These are phyloP conservation scores for Penicillium sp. DNA, from an alignment of 2,329 filamentous ascomycete genomes.

Conservation along the genomic window DNA sequence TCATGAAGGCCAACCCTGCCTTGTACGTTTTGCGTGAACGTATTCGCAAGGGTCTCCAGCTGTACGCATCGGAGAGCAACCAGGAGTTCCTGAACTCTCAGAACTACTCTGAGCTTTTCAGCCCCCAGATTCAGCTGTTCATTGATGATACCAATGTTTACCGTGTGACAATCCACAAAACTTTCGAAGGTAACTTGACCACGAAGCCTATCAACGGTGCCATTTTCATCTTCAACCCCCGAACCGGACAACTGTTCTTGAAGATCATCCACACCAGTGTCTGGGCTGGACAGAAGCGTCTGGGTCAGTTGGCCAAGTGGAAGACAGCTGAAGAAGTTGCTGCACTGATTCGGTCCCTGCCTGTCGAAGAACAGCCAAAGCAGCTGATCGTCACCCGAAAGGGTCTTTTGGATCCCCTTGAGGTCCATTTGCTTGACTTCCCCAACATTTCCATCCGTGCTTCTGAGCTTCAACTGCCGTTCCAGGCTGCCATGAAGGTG, in stretches of 20 bases:
- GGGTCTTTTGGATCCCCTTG: slow-evolving; percentile 92
- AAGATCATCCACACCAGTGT: slow-evolving; percentile 99
- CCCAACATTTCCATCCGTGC: slow-evolving; percentile 98
- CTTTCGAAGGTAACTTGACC: slow-evolving; percentile 97
- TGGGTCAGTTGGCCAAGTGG: slow-evolving; percentile 98
- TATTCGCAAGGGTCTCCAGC: slow-evolving; percentile 95
- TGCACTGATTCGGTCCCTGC: slow-evolving; percentile 90
- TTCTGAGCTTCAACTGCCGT: slow-evolving; percentile 93
- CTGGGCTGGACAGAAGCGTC: slow-evolving; percentile 98
- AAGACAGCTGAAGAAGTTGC: slow-evolving; percentile 99
- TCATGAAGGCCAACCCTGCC: slow-evolving; percentile 99
- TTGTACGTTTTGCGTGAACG: slow-evolving; percentile 95
- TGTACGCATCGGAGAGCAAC: slow-evolving; percentile 98
- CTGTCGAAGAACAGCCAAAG: slow-evolving; percentile 97
- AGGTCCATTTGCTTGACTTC: slow-evolving; percentile 97
- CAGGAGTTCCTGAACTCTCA: slow-evolving; percentile 99
- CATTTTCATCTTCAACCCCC: slow-evolving; percentile 99
- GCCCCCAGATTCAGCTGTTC: slow-evolving; percentile 97
- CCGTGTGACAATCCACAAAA: slow-evolving; percentile 99
- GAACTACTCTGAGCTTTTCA: slow-evolving; percentile 99
- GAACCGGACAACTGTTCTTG: slow-evolving; percentile 94
- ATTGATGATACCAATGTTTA: slow-evolving; percentile 99
- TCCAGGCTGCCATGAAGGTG: slow-evolving; percentile 99
- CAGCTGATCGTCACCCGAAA: slow-evolving; percentile 98
- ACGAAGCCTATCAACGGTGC: slow-evolving; percentile 99